Evolutionary conservation across 2,329 filamentous ascomycete species (phyloP), one percentile per base, ranked within the genome.

Genomic region (Ceratocystis ficicola): DNA sequence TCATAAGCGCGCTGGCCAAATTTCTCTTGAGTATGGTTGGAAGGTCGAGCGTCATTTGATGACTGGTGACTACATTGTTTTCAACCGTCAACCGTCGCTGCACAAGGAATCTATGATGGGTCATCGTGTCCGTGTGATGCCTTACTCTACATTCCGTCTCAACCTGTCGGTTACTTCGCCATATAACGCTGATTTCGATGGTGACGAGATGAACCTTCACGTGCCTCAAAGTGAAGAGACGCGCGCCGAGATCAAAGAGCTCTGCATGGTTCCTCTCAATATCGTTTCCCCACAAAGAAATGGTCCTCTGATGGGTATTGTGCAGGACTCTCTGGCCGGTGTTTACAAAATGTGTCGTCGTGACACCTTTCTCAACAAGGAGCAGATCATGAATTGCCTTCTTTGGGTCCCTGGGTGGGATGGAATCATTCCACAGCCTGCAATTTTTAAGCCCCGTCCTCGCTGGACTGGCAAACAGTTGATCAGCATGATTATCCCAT

Each of bases 21-120:
- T 96, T 69, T 87, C 87, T 66, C 78, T 99, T 41, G 89, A 96
- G 72, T 96, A 96, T 73, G 95, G 95, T 62, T 97, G 93, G 93
- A 97, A 96, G 74, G 95, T 99, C 44, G 94, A 99, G 77, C 88
- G 94, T 69, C 94, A 99, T 76, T 85, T 99, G 69, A 86, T 95
- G 72, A 90, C 96, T 72, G 93, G 93, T 67, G 94, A 99, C 76
- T 95, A 90, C 70, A 97, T 99, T 77, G 92, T 99, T 73, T 99
- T 99, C 85, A 99, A 99, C 76, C 94, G 94, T 81, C 94, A 99
- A 74, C 94, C 94, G 0, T 99, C 94, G 44, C 81, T 99, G 72
- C 94, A 99, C 82, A 99, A 99, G 77, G 94, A 99, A 75, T 99
- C 94, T 68, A 99, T 99, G 94, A 99, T 99, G 95, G 94, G 90